Evolutionary conservation across 176 grass and related monocot species (phyloP).

Genomic region (Phragmites australis): DNA sequence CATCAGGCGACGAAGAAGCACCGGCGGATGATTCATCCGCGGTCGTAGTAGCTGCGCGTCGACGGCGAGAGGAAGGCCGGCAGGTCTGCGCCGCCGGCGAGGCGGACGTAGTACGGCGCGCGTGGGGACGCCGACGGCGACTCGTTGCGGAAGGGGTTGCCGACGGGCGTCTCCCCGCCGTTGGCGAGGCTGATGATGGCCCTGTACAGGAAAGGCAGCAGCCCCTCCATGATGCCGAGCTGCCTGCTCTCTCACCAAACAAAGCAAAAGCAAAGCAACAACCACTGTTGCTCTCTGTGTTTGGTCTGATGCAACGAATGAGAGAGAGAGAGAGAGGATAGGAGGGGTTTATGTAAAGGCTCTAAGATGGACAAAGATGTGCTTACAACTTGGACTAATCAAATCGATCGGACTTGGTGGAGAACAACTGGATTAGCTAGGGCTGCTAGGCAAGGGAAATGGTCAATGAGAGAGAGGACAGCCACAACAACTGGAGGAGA

Average conservation of each 20-base stretch:
- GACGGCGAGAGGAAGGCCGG: conserved; percentile 24
- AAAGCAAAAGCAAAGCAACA: not conserved
- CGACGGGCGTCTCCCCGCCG: conserved; percentile 40
- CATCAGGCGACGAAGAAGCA: not conserved
- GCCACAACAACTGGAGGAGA: not conserved
- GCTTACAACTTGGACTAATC: not conserved
- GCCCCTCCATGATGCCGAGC: conserved; percentile 53
- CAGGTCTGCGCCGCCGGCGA: conserved; percentile 31
- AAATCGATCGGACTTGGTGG: not conserved
- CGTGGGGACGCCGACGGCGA: conserved; percentile 42
- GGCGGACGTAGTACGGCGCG: conserved; percentile 35
- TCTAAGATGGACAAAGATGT: not conserved
- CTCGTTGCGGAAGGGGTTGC: conserved; percentile 42
- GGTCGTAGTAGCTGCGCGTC: conserved; percentile 35
- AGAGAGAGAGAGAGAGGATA: not conserved
- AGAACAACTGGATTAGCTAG: conserved; percentile 23
- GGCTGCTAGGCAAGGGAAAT: not conserved
- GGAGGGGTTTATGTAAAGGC: conserved; percentile 12
- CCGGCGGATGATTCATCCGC: not conserved
- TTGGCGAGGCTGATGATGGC: conserved; percentile 46
- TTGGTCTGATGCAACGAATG: not conserved
- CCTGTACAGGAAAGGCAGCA: conserved; percentile 68
- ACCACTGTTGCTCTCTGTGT: not conserved
- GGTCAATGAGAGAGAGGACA: conserved; percentile 31
- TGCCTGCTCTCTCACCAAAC: not conserved